Base-by-base conservation (phyloP, 1,139 yeast species). In the Saccharomyces hybrid region DNA sequence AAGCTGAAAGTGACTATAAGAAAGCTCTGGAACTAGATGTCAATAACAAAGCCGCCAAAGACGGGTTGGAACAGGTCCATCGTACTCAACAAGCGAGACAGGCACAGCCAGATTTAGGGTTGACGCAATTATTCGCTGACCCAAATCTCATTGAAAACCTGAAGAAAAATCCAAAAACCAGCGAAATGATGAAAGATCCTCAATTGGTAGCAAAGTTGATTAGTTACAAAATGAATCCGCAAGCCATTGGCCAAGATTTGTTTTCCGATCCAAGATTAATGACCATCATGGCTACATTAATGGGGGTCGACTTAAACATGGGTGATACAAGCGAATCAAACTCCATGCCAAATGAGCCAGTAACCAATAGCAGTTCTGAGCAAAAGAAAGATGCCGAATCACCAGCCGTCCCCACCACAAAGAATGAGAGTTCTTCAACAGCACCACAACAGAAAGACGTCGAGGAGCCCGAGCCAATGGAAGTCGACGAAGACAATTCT, bases 101-200 rank as follows among this genome's bases (percentile, higher is more conserved):
- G 49, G 68, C 70, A 14, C 69, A 74, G 51, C 89, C 93, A 9
- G 93, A 85, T 67, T 72, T 86, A 77, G 96, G 96, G 1, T 73
- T 88, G 65, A 88, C 86, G 49, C 77, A 82, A 59, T 80, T 90
- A 66, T 88, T 93, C 70, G 78, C 80, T 54, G 96, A 89, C 73
- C 97, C 97, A 49, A 79, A 81, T 61, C 75, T 88, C 72, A 80
- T 89, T 69, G 78, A 81, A 60, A 88, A 86, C 63, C 82, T 93
- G 71, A 83, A 81, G 72, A 75, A 75, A 52, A 86, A 93, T 71
- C 99, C 99, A 58, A 88, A 88, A 75, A 90, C 98, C 41, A 82
- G 86, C 50, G 90, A 86, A 57, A 73, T 84, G 69, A 83, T 93
- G 88, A 84, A 87, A 61, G 98, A 95, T 70, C 97, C 97, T 16